phyloP scores from a whole-genome alignment of 345 rosid species.

The Euphorbia tirucalli region DNA sequence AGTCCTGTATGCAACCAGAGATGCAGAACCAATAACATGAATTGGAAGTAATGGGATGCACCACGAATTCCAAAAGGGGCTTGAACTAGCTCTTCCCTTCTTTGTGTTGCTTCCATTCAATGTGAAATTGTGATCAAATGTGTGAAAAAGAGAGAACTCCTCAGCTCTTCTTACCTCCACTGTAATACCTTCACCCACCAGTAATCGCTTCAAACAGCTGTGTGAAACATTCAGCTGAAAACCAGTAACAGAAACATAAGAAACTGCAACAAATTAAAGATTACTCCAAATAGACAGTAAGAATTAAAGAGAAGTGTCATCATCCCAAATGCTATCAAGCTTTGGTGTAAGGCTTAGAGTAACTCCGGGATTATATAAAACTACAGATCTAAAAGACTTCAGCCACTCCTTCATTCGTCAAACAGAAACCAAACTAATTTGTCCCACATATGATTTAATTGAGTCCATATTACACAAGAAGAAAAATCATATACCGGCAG shows the following conservation, averaged over 20 bases:
- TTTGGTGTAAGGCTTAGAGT: not conserved
- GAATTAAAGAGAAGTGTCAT: not conserved
- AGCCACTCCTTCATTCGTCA: not conserved
- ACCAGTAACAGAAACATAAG: slow-evolving; percentile 13
- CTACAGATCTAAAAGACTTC: not conserved
- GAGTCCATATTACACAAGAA: not conserved
- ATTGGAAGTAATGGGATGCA: slow-evolving; percentile 55
- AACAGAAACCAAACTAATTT: not conserved
- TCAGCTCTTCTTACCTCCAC: slow-evolving; percentile 52
- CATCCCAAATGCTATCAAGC: not conserved
- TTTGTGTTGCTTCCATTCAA: slow-evolving; percentile 21
- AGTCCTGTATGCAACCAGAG: slow-evolving; percentile 48
- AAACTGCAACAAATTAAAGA: not conserved
- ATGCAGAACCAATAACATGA: slow-evolving; percentile 55
- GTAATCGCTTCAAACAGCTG: slow-evolving; percentile 47
- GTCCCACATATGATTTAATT: not conserved
- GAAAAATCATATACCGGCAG: slow-evolving; percentile 43
- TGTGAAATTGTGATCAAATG: slow-evolving; percentile 30
- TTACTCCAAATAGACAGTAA: not conserved
- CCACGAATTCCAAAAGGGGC: slow-evolving; percentile 24
- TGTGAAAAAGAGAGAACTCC: slow-evolving; percentile 53
- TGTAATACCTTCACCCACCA: slow-evolving; percentile 66
- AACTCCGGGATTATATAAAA: not conserved
- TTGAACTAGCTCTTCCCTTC: slow-evolving; percentile 25
- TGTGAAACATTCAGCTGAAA: slow-evolving; percentile 54